Evolutionary conservation across 352 stramenopile species (phyloP).

Genomic region (Blastocystis sp.): DNA sequence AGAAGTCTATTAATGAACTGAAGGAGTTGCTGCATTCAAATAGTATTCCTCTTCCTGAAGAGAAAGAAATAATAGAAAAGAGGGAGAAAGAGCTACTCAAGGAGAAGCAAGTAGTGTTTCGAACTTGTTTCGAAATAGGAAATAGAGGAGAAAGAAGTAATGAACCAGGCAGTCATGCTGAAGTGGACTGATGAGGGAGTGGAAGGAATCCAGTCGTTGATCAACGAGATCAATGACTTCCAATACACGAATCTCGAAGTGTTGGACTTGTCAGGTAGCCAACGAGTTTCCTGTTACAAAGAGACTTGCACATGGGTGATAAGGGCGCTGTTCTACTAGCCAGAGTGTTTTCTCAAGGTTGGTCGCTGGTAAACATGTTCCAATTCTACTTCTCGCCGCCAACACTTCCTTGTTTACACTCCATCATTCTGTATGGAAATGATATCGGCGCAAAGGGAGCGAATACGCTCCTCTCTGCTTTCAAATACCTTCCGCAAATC

Average conservation of each 20-base stretch:
- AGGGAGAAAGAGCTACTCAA: neutral
- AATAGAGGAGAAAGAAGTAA: neutral
- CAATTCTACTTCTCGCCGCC: constrained; percentile 53
- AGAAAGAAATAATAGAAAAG: neutral
- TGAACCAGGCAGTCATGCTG: neutral
- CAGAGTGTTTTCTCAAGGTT: constrained; percentile 20
- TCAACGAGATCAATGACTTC: neutral
- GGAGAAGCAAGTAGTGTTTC: neutral
- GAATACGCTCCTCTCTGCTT: neutral
- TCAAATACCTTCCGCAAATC: constrained; percentile 24
- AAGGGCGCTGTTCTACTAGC: neutral
- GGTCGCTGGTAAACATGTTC: constrained; percentile 48
- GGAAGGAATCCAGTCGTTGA: constrained; percentile 5
- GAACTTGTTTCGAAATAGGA: neutral
- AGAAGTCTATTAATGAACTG: neutral
- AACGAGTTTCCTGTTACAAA: neutral
- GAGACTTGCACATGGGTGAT: constrained; percentile 42
- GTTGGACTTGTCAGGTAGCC: constrained; percentile 3
- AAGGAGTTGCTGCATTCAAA: neutral
- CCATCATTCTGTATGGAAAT: constrained; percentile 37
- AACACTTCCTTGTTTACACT: constrained; percentile 7
- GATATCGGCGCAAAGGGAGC: neutral
- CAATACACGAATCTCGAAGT: constrained; percentile 40
- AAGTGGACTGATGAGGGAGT: constrained; percentile 26
- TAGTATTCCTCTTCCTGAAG: constrained; percentile 37